A percentile compares a stretch with the other conserved stretches of the same genome.
Conservation (phyloP, 2,329 filamentous ascomycete genomes). For the Chaetomium globosum region DNA sequence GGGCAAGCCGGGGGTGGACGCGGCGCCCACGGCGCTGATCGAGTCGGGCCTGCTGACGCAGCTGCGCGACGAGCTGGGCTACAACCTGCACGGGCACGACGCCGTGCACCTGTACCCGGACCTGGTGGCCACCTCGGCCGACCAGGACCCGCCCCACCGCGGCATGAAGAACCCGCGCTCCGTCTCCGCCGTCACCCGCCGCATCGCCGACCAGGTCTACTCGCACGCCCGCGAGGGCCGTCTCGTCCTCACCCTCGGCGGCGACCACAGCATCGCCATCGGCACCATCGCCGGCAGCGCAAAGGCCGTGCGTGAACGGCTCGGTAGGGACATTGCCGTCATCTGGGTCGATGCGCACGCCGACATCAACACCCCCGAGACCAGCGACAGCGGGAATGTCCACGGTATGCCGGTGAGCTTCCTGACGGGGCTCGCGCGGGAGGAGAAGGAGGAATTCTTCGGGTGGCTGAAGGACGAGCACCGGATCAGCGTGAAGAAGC, state of each 20-base stretch:
- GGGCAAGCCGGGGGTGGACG: slow-evolving; percentile 91
- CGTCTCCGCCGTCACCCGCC: slow-evolving; percentile 81
- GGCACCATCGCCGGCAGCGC: slow-evolving; percentile 87
- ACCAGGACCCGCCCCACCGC: slow-evolving; percentile 74
- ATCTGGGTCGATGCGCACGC: slow-evolving; percentile 99
- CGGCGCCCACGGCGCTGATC: slow-evolving; percentile 85
- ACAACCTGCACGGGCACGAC: slow-evolving; percentile 82
- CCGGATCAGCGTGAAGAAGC: slow-evolving; percentile 71
- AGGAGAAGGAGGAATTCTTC: slow-evolving; percentile 77
- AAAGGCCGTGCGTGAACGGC: slow-evolving; percentile 79
- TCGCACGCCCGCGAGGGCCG: slow-evolving; percentile 79
- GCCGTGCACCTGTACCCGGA: slow-evolving; percentile 80
- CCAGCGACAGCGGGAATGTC: slow-evolving; percentile 85
- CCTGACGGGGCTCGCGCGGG: slow-evolving; percentile 78
- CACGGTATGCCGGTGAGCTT: slow-evolving; percentile 98
- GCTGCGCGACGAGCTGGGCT: slow-evolving; percentile 81
- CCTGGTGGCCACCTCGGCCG: slow-evolving; percentile 59
- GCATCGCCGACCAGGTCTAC: slow-evolving; percentile 84
- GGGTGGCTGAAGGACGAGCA: slow-evolving; percentile 83
- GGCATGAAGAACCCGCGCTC: slow-evolving; percentile 92
- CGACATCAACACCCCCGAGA: slow-evolving; percentile 96
- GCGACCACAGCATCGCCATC: slow-evolving; percentile 95
- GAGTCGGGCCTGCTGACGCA: slow-evolving; percentile 83
- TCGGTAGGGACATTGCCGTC: slow-evolving; percentile 82
- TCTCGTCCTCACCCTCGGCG: slow-evolving; percentile 88